Conservation (phyloP, 2,329 filamentous ascomycete species). For the Botrytis fragariae region DNA sequence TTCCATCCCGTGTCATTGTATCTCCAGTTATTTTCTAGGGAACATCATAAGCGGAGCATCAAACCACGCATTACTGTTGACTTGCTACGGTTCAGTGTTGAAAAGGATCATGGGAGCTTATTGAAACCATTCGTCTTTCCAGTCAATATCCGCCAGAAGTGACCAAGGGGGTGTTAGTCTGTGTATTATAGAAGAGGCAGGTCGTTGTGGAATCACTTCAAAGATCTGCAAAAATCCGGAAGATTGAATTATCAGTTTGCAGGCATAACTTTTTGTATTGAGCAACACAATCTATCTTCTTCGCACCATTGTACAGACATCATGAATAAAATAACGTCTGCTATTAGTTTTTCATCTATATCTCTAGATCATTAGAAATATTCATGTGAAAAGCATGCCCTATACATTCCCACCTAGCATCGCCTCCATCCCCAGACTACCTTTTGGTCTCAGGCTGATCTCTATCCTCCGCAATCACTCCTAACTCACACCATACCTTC, state of each 20-base stretch:
- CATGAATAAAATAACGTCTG: not conserved
- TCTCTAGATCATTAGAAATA: too few species aligned
- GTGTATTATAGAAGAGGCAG: not conserved
- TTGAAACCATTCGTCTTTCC: not conserved
- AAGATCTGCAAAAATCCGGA: too few species aligned
- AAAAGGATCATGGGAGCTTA: not conserved
- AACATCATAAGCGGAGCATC: not conserved
- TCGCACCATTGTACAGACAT: not conserved
- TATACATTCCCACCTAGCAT: not conserved
- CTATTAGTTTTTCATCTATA: too few species aligned
- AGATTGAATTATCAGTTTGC: accelerated
- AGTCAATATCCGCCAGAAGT: not conserved
- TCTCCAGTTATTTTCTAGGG: not conserved
- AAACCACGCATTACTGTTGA: not conserved
- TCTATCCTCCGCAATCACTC: not conserved
- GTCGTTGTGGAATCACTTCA: not conserved
- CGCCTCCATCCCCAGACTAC: not conserved
- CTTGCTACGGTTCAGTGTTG: not conserved
- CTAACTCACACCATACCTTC: not conserved
- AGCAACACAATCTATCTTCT: not conserved
- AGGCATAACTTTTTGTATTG: not conserved
- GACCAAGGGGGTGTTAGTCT: not conserved
- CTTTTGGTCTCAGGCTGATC: too few species aligned
- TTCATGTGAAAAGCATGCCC: too few species aligned
- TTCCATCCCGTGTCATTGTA: not conserved